phyloP scores from a whole-genome alignment of 805 yeast species.

The Wickerhamiella occidentalis region DNA sequence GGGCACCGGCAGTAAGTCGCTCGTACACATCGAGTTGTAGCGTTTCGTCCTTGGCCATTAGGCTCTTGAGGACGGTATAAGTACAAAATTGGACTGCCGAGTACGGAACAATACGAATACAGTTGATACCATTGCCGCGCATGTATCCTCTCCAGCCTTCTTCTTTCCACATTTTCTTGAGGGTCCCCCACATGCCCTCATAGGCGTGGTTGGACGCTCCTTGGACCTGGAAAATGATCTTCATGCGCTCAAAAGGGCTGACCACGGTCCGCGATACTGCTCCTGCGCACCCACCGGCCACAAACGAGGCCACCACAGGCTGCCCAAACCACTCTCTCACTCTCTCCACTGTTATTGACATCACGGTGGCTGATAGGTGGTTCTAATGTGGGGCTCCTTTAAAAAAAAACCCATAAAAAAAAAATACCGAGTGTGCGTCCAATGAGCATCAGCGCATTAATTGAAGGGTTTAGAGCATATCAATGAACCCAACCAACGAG shows the following conservation, averaged over 20 bases:
- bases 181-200: conserved; percentile 65
- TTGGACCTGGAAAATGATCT: conserved; percentile 82
- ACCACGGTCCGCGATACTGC: conserved; percentile 88
- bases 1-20: conserved; percentile 62
- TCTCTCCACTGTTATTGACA: neutral
- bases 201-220: conserved; percentile 39
- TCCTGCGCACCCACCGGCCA: conserved; percentile 95
- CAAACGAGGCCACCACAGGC: conserved; percentile 54
- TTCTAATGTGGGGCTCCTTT: neutral
- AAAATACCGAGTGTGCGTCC: too few species aligned
- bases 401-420: neutral
- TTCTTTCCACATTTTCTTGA: conserved; percentile 65
- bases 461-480: too few species aligned
- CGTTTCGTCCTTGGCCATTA: conserved; percentile 30
- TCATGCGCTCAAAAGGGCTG: conserved; percentile 90
- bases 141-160: conserved; percentile 88
- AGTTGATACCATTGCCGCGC: conserved; percentile 83
- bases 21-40: conserved; percentile 32
- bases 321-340: conserved; percentile 11
- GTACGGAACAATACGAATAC: conserved; percentile 83
- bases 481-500: too few species aligned
- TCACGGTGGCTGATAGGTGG: neutral
- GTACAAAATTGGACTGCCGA: conserved; percentile 88
- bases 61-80: conserved; percentile 44
- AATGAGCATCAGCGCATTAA: too few species aligned